Base-by-base conservation (phyloP, 169 alveolate species). In the Eimeria acervulina region DNA sequence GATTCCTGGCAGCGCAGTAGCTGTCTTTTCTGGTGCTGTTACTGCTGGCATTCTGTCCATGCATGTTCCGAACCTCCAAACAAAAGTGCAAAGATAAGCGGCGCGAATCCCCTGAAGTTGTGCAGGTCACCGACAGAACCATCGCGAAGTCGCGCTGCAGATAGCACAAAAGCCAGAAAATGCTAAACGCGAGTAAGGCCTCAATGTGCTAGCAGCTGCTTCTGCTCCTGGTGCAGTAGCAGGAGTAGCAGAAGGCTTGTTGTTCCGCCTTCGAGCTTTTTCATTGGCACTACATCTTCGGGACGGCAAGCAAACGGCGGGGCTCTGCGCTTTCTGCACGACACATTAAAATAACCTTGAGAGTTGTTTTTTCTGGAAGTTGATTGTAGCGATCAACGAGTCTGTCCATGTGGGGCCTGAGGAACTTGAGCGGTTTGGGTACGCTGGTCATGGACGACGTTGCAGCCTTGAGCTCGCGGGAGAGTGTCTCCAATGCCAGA, bases 361-460 rank as follows among this genome's bases (percentile, higher is more conserved):
- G 93, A n/a, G 63, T 59, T 31, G 93, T 84, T 55, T 68, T 40
- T 1, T 94, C 95, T 72, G 93, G 85, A 33, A 94, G 97, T 70
- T 85, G 81, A 40, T 97, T 97, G 83, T 96, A 97, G 90, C 91
- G 96, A 19, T 94, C 97, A 80, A 81, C 96, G 52, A 97, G 96
- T 51, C 96, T 97, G 26, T 96, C 94, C 90, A 96, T 96, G 95
- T 97, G 98, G 38, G 97, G 94, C 55, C 98, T 97, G 68, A 97
- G 95, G 80, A 98, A 97, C 97, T 98, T 98, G 93, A 98, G 96
- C 42, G 98, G 98, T 92, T 97, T 97, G 52, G 99, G 99, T 40
- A 98, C 98, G 83, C 98, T 97, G 28, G 99, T 98, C 99, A 98
- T 98, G 31, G 98, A 97, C 68, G 97, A 96, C 10, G 99, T 97